These are phyloP conservation scores for Penicillium cataractarum DNA, from an alignment of 495 filamentous ascomycete genomes.

Conservation along the genomic window DNA sequence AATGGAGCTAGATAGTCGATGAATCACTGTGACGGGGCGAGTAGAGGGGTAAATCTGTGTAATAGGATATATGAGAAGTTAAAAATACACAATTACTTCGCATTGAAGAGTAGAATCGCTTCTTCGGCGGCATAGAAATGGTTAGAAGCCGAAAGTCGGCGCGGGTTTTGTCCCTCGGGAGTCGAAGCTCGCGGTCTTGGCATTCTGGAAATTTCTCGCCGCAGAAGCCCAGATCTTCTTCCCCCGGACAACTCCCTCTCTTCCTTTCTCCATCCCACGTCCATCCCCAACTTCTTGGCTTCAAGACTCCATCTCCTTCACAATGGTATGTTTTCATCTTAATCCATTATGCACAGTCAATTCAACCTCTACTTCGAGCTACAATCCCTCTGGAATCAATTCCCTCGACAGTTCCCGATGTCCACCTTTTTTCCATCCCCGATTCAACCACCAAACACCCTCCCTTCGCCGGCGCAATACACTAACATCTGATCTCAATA, in stretches of 20 bases:
- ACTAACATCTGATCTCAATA: conserved; percentile 22
- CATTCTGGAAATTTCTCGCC: conserved; percentile 60
- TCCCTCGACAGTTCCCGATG: neutral
- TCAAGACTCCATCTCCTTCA: conserved; percentile 28
- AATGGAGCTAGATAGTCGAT: conserved; percentile 20
- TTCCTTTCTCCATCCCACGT: conserved; percentile 38
- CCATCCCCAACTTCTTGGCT: conserved; percentile 34
- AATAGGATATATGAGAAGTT: no score
- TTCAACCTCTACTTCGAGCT: conserved; percentile 6
- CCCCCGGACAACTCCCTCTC: conserved; percentile 35
- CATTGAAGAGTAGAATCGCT: neutral
- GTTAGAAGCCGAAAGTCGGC: conserved; percentile 11
- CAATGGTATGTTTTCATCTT: conserved; percentile 31
- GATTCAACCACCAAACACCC: conserved; percentile 9
- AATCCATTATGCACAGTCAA: conserved; percentile 1
- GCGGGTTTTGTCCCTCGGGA: conserved; percentile 39
- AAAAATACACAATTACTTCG: neutral
- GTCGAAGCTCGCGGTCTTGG: conserved; percentile 46
- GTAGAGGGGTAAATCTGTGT: neutral
- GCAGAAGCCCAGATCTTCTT: conserved; percentile 38
- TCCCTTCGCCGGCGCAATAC: neutral
- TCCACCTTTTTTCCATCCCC: conserved; percentile 17
- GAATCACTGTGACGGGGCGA: neutral
- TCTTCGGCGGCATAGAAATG: neutral
- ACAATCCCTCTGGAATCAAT: neutral